These are phyloP conservation scores for Porphyra umbilicalis DNA, from an alignment of 31 red algal genomes.

Conservation along the genomic window DNA sequence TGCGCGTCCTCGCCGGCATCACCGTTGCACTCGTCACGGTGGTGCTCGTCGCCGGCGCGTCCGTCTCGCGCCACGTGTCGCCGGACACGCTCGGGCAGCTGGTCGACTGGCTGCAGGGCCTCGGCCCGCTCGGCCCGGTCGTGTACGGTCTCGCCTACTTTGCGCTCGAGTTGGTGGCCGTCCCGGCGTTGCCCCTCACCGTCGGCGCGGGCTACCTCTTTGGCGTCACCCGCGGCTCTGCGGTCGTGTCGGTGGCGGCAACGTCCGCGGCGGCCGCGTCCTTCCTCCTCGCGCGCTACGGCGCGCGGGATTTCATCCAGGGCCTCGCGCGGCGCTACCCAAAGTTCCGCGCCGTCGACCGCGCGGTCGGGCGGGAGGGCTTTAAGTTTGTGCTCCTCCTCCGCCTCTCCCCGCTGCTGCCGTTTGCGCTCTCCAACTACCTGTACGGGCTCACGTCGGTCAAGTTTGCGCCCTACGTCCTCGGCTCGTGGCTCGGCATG, in stretches of 20 bases:
- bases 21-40: conserved; percentile 7
- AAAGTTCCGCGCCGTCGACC: conserved; percentile 81
- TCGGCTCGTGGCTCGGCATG: conserved; percentile 92
- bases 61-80: conserved; percentile 25
- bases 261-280: conserved; percentile 67
- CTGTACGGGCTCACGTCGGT: conserved; percentile 96
- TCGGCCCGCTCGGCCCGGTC: conserved; percentile 58
- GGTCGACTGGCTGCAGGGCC: conserved; percentile 53
- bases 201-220: conserved; percentile 92
- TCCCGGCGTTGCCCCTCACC: conserved; percentile 91
- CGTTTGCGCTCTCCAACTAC: conserved; percentile 94
- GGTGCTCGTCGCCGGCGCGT: conserved; percentile 23
- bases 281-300: conserved; percentile 90
- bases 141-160: conserved; percentile 80
- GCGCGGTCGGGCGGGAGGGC: conserved; percentile 80
- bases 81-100: conserved; percentile 26
- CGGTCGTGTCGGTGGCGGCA: conserved; percentile 62
- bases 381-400: conserved; percentile 95
- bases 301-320: conserved; percentile 43
- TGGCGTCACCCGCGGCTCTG: conserved; percentile 54
- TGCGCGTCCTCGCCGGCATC: conserved; percentile 12
- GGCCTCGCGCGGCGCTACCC: conserved; percentile 43
- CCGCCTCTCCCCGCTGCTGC: conserved; percentile 84
- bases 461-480: conserved; percentile 36
- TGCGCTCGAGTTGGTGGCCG: conserved; percentile 80